These are phyloP conservation scores for Pyricularia sp. DNA, from an alignment of 2,329 filamentous ascomycete genomes.

Conservation along the genomic window DNA sequence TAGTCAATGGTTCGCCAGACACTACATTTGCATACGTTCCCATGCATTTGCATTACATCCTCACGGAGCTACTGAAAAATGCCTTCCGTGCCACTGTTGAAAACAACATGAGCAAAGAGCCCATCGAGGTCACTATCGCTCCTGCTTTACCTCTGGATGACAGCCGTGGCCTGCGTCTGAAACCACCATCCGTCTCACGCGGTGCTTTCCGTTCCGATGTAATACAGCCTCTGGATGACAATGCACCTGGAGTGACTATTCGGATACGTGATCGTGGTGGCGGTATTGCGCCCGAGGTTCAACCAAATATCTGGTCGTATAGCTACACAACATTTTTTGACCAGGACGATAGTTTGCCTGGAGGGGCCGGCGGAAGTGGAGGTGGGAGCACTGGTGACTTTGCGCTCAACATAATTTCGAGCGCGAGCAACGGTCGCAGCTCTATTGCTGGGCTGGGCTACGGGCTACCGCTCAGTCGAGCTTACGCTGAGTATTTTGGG, in stretches of 20 bases:
- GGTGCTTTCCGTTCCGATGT: constrained; percentile 28
- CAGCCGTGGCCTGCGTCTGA: constrained; percentile 18
- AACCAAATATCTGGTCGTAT: constrained; percentile 89
- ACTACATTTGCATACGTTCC: constrained; percentile 91
- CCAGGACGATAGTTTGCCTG: constrained; percentile 30
- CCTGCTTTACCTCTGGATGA: constrained; percentile 36
- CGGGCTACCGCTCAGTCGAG: constrained; percentile 75
- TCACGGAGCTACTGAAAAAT: constrained; percentile 94
- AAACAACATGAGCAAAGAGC: constrained; percentile 62
- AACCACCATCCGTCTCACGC: constrained; percentile 22
- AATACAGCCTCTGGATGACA: constrained; percentile 47
- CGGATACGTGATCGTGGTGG: constrained; percentile 92
- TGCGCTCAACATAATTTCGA: constrained; percentile 63
- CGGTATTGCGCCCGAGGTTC: constrained; percentile 72
- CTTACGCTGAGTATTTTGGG: constrained; percentile 97
- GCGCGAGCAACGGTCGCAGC: constrained; percentile 57
- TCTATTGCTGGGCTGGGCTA: constrained; percentile 91
- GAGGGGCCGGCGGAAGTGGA: constrained; percentile 24
- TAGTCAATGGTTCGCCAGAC: constrained; percentile 72
- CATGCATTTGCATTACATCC: constrained; percentile 93
- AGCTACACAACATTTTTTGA: constrained; percentile 92
- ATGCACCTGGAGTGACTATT: constrained; percentile 79
- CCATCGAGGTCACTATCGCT: constrained; percentile 85
- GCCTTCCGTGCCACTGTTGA: constrained; percentile 91
- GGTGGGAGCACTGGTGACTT: constrained; percentile 33